A percentile compares a stretch with the other conserved stretches of the same genome.
Evolutionary conservation across 192 early-diverging fungal species (phyloP).

Genomic region (Fimicolochytrium jonesii): DNA sequence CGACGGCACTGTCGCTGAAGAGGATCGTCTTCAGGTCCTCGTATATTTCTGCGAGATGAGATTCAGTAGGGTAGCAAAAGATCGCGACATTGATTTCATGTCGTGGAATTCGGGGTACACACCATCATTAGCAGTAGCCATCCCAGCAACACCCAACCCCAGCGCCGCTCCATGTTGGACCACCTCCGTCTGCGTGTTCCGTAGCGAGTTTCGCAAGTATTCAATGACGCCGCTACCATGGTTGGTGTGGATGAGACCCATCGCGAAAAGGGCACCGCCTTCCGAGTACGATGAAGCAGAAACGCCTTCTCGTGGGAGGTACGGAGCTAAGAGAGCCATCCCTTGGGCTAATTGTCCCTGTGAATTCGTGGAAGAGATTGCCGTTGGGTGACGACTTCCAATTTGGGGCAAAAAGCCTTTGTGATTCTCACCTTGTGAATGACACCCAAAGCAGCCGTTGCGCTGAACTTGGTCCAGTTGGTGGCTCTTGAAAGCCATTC

Average conservation of each 20-base stretch:
- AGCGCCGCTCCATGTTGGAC: constrained; percentile 95
- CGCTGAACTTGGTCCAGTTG: constrained; percentile 99
- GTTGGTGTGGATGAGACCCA: constrained; percentile 95
- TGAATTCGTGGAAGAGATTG: neutral
- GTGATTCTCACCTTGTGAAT: constrained; percentile 94
- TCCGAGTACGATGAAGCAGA: constrained; percentile 87
- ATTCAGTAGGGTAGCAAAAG: neutral
- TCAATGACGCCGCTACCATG: constrained; percentile 79
- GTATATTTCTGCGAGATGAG: constrained; percentile 57
- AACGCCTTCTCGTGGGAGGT: constrained; percentile 89
- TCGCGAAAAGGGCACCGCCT: constrained; percentile 95
- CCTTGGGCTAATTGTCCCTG: constrained; percentile 87
- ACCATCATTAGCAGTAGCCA: constrained; percentile 90
- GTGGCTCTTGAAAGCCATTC: constrained; percentile 97
- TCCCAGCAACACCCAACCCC: constrained; percentile 92
- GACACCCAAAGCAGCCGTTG: constrained; percentile 94
- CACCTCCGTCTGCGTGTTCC: constrained; percentile 75
- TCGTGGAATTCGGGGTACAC: neutral
- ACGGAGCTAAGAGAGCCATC: constrained; percentile 79
- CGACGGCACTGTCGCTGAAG: constrained; percentile 92
- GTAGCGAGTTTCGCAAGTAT: constrained; percentile 79
- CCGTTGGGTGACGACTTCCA: no score
- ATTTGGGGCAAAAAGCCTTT: no score
- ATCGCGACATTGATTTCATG: neutral
- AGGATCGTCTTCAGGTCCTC: constrained; percentile 84